Conservation (phyloP, 176 grass and related monocot species). For the Thinopyrum elongatum region DNA sequence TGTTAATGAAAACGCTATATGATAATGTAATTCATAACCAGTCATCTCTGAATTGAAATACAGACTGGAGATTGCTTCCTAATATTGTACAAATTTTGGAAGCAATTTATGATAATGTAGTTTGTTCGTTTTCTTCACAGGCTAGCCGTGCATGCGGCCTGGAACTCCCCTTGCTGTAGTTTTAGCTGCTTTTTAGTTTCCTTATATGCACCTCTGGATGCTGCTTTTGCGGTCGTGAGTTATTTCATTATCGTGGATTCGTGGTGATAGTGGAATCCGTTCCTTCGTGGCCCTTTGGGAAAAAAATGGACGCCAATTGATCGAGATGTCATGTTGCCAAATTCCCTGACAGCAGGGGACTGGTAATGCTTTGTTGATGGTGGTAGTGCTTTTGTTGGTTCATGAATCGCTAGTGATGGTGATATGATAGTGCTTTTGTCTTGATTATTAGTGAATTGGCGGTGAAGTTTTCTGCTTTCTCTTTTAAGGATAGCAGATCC, state of each 20-base stretch:
- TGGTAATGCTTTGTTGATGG: not conserved
- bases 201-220: not conserved
- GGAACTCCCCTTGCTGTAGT: not conserved
- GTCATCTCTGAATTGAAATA: not conserved
- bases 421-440: not conserved
- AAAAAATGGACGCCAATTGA: not conserved
- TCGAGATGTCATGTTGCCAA: not conserved
- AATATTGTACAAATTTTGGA: not conserved
- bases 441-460: not conserved
- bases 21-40: not conserved
- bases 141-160: not conserved
- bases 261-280: no score
- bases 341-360: not conserved
- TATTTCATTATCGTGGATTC: no score
- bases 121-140: not conserved
- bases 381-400: not conserved
- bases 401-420: not conserved
- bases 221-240: not conserved
- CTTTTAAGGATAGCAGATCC: no score
- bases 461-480: not conserved
- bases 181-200: not conserved
- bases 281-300: no score
- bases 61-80: not conserved
- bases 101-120: not conserved
- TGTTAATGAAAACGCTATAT: not conserved